Evolutionary conservation across 768 basidiomycete genomes (phyloP), one percentile per base, ranked within the genome.

Genomic region (Goffeauzyma gilvescens): DNA sequence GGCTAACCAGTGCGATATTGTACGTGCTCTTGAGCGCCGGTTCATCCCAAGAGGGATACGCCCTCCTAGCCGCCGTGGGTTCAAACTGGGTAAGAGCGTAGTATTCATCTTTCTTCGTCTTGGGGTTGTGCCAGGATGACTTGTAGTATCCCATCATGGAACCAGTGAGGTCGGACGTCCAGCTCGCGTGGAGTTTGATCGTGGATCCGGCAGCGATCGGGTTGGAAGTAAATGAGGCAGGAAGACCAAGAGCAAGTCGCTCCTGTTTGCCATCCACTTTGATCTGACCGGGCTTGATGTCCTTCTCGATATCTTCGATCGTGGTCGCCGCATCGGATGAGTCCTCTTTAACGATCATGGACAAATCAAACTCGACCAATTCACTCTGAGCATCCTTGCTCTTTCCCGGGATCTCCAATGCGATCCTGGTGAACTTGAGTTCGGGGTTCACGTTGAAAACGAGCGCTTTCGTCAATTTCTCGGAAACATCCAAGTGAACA

Each of bases 61-160:
- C 63, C 46, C 74, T 71, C 38, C 87, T 69, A 7, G 89, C 87
- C 46, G 77, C 77, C 30, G 82, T 90, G 28, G 87, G 77, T 78
- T 90, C 84, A 51, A 87, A 90, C 65, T 96, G 89, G 26, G 90
- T 93, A 40, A 96, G 67, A 22, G 79, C 71, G 48, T 67, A 67
- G 49, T 55, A 65, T 12, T 42, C 36, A 21, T 49, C 47, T 30
- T 49, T 71, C 43, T 58, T 53, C 6, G 52, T 56, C 35, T 58
- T 52, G 26, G 41, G 39, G 38, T 39, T 13, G 36, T 33, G 49
- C 72, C 40, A 40, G 6, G 41, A 26, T 17, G 44, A 51, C 32
- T 46, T 50, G 42, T 50, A 52, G 49, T 55, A 54, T 25, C 84
- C 86, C 57, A 72, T 72, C 84, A 93, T 81, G 43, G 66, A 69